Base-by-base conservation (phyloP, 1,139 yeast genomes). In the Protomyces inouyei region DNA sequence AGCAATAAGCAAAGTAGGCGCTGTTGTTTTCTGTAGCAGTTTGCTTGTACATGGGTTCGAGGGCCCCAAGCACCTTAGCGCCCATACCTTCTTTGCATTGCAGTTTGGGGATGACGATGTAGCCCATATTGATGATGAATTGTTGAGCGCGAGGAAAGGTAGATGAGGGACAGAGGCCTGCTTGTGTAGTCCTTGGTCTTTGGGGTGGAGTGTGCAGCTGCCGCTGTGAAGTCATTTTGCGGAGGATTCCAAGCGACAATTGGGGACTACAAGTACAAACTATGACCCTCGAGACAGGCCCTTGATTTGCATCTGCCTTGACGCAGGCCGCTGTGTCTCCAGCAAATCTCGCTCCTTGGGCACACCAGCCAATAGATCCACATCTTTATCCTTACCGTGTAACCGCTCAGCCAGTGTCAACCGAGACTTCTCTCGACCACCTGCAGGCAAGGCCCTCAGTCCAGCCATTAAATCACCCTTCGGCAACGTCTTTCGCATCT, bases 31-130 rank as follows among this genome's bases (percentile, higher is more conserved):
- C 63, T 12, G 40, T 59, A 32, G 40, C 37, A 5, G 63, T 35
- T 48, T 52, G 54, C 53, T 40, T 35, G 43, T 38, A 37, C 63
- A 59, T 52, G 10, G 56, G 57, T 36, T 59, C 52, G 38, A 59
- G 37, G 37, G 43, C 57, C 9, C 16, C 63, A 9, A 52, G n/a
- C 10, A 59, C 38, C 21, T 51, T 38, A 10, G 32, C 25, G 45
- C 63, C 57, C 45, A 28, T 38, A 18, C 57, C 57, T 14, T 36
- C 36, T 43, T 59, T 59, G 45, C 36, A 48, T n/a, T 6, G 53
- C 6, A 59, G 36, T 36, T 59, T 52, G 3, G 63, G 63, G n/a
- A 59, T 32, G 23, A 59, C 54, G 35, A 56, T 43, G 48, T 43
- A 43, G 48, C 48, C 48, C 48, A 43, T 43, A 23, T 4, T 43